Evolutionary conservation across 805 yeast genomes (phyloP).

Genomic region (Komagataella phaffii): DNA sequence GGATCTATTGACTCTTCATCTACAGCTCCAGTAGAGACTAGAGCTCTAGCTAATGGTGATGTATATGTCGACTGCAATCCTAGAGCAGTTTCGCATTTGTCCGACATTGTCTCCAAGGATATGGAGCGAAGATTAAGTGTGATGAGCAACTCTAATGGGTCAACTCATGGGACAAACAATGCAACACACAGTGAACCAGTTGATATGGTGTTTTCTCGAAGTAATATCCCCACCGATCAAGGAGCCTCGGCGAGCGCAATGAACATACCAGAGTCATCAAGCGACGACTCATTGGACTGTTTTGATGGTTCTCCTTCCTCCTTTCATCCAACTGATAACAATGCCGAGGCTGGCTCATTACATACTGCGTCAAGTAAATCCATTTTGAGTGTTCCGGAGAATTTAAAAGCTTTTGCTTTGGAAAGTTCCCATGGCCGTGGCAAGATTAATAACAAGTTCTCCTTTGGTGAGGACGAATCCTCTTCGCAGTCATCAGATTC

Average conservation of each 20-base stretch:
- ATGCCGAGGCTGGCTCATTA: background rate
- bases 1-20: conserved; percentile 13
- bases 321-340: background rate
- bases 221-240: background rate
- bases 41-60: conserved; percentile 9
- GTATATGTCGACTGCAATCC: conserved; percentile 6
- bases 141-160: background rate
- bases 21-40: conserved; percentile 8
- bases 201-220: background rate
- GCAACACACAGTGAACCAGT: conserved; percentile 1
- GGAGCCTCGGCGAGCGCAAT: background rate
- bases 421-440: background rate
- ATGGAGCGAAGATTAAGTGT: background rate
- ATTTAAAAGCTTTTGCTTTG: background rate
- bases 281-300: background rate
- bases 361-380: background rate
- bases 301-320: background rate
- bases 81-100: conserved; percentile 9
- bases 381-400: background rate
- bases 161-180: background rate
- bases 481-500: background rate
- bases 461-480: background rate
- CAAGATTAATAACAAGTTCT: background rate
- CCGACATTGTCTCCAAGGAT: conserved; percentile 7
- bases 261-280: background rate